These are phyloP conservation scores for Furcasterigmium sp. DNA, from an alignment of 2,329 filamentous ascomycete species.

Conservation along the genomic window DNA sequence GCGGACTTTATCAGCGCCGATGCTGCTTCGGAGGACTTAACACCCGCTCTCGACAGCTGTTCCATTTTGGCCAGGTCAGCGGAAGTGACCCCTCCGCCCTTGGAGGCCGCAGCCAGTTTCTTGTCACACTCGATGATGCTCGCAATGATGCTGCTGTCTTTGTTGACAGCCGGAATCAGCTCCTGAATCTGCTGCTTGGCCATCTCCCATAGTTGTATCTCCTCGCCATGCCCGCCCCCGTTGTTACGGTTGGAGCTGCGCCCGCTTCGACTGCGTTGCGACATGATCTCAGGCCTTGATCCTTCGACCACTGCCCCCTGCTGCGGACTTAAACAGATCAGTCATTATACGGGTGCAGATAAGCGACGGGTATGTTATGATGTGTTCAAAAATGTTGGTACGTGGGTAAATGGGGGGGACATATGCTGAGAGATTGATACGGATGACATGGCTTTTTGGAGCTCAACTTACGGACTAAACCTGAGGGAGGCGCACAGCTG, in stretches of 20 bases:
- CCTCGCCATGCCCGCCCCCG: constrained; percentile 35
- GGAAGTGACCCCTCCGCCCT: constrained; percentile 22
- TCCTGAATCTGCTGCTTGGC: constrained; percentile 33
- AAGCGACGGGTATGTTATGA: no score
- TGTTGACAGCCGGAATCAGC: constrained; percentile 32
- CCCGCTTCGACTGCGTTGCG: constrained; percentile 38
- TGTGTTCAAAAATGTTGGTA: no score
- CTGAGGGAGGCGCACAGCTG: no score
- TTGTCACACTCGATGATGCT: constrained; percentile 35
- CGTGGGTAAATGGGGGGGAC: no score
- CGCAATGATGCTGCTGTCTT: constrained; percentile 33
- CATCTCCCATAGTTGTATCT: constrained; percentile 36
- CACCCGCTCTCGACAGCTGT: constrained; percentile 34
- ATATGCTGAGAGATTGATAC: no score
- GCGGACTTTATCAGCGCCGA: constrained; percentile 27
- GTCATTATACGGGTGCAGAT: no score
- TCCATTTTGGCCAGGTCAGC: constrained; percentile 36
- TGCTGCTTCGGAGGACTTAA: constrained; percentile 33
- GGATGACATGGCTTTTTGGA: no score
- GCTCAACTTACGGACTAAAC: no score
- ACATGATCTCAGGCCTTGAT: no score
- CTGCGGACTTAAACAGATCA: no score
- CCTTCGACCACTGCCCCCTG: no score
- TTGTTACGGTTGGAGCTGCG: constrained; percentile 39
- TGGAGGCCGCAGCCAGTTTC: constrained; percentile 30